Percentiles rank a stretch among this genome's conserved stretches.
phyloP scores from a whole-genome alignment of 352 stramenopile species.

The Elongisporangium senticosum region DNA sequence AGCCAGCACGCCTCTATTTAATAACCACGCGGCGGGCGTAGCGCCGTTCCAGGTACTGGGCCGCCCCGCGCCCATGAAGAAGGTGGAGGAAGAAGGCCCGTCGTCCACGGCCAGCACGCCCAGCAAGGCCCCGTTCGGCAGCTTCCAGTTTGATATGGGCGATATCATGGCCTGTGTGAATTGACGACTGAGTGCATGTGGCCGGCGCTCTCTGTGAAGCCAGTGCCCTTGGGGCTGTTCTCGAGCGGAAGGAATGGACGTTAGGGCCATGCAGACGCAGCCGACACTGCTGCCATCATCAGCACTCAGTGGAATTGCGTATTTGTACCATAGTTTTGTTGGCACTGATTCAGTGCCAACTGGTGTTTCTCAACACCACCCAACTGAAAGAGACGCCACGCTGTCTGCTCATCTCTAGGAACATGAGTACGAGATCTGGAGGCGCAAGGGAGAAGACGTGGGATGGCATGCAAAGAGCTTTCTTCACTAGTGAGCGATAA shows the following conservation, averaged over 20 bases:
- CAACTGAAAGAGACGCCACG: conserved; percentile 18
- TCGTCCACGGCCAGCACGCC: conserved; percentile 17
- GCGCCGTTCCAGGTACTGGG: conserved; percentile 41
- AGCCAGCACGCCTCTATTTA: conserved; percentile 28
- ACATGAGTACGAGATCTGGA: background rate
- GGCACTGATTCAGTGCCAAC: conserved; percentile 15
- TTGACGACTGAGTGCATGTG: conserved; percentile 33
- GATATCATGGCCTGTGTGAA: conserved; percentile 89
- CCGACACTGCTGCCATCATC: background rate
- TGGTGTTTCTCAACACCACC: conserved; percentile 88
- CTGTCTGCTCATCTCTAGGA: conserved; percentile 5
- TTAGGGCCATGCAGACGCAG: background rate
- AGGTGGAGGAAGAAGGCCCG: conserved; percentile 40
- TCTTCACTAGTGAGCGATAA: background rate
- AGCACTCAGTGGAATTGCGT: conserved; percentile 17
- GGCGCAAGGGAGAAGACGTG: background rate
- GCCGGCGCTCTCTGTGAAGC: conserved; percentile 3
- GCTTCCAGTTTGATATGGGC: conserved; percentile 77
- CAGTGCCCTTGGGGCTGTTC: background rate
- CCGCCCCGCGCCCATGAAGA: conserved; percentile 37
- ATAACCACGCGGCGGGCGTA: conserved; percentile 30
- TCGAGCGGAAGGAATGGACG: conserved; percentile 6
- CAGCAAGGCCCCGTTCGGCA: conserved; percentile 43
- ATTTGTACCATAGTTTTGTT: conserved; percentile 65
- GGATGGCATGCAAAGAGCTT: background rate